A percentile compares a stretch with the other conserved stretches of the same genome.
Evolutionary conservation across 164 flowering plant species (phyloP).

Genomic region (Umbellularia californica): DNA sequence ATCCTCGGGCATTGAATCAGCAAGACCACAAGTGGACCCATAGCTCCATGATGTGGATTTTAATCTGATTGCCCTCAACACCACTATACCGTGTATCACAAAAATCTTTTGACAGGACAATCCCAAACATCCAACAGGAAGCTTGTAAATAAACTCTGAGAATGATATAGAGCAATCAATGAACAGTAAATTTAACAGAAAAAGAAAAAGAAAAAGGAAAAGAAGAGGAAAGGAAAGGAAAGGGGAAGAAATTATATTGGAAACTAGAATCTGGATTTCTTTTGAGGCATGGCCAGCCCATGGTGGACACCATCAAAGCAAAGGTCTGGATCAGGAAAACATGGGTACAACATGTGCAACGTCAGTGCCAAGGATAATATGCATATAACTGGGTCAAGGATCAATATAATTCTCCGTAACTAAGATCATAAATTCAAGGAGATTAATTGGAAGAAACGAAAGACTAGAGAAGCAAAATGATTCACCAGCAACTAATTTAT

Average conservation of each 20-base stretch:
- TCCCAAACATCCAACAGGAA: not conserved
- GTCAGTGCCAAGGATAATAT: not conserved
- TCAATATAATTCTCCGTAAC: not conserved
- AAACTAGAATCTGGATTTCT: not conserved
- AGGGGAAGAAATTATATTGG: not conserved
- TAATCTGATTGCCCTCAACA: too few relatives aligned
- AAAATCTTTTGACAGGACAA: not conserved
- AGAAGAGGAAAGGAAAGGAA: not conserved
- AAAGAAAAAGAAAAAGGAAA: not conserved
- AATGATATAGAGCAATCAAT: too few relatives aligned
- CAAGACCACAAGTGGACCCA: too few relatives aligned
- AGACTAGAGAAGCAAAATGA: not conserved
- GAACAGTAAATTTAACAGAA: not conserved
- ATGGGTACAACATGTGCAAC: not conserved
- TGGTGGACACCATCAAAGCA: not conserved
- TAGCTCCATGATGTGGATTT: too few relatives aligned
- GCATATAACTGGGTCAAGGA: not conserved
- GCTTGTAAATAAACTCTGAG: not conserved
- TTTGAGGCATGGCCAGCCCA: not conserved
- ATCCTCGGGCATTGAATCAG: too few relatives aligned
- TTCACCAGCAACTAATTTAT: not conserved
- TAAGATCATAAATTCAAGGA: not conserved
- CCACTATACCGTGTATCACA: too few relatives aligned
- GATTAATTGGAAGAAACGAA: not conserved
- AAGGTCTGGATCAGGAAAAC: not conserved